A percentile compares a stretch with the other conserved stretches of the same genome.
Conservation (phyloP, 2,329 filamentous ascomycete genomes). For the Colletotrichum sp. region DNA sequence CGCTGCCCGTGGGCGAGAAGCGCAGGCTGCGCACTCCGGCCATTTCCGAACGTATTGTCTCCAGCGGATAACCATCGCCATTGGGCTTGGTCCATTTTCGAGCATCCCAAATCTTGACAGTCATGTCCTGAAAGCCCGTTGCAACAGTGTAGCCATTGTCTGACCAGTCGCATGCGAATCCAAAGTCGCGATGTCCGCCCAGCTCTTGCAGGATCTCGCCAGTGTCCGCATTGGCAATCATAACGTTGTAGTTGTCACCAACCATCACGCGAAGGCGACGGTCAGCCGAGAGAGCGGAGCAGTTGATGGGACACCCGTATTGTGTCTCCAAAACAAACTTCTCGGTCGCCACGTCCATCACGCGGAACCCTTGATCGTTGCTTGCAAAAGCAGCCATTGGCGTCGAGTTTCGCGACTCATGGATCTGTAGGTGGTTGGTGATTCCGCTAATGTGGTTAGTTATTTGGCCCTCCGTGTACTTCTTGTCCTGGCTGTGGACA, state of each 20-base stretch:
- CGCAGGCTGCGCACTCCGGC: constrained; percentile 71
- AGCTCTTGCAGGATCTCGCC: constrained; percentile 64
- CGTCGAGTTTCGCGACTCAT: constrained; percentile 54
- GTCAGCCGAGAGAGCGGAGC: constrained; percentile 74
- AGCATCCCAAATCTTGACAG: constrained; percentile 78
- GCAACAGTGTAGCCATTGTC: constrained; percentile 78
- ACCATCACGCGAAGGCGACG: constrained; percentile 74
- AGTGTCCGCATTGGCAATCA: constrained; percentile 73
- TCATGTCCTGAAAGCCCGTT: constrained; percentile 78
- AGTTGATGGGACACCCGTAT: constrained; percentile 73
- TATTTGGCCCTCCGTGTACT: constrained; percentile 49
- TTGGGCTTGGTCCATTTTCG: constrained; percentile 67
- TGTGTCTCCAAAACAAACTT: constrained; percentile 56
- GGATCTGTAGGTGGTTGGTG: constrained; percentile 68
- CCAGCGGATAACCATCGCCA: constrained; percentile 52
- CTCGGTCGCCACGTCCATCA: constrained; percentile 64
- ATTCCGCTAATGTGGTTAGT: constrained; percentile 59
- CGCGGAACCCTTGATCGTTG: constrained; percentile 64
- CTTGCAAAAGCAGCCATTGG: constrained; percentile 66
- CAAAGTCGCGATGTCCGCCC: constrained; percentile 70
- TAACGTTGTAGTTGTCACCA: constrained; percentile 69
- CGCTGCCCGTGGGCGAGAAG: constrained; percentile 75
- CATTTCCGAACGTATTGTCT: constrained; percentile 67
- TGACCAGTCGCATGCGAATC: constrained; percentile 82
- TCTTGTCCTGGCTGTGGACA: constrained; percentile 44